Evolutionary conservation across 176 grass and related monocot genomes (phyloP), one percentile per base, ranked within the genome.

Genomic region (Oryza glaberrima): DNA sequence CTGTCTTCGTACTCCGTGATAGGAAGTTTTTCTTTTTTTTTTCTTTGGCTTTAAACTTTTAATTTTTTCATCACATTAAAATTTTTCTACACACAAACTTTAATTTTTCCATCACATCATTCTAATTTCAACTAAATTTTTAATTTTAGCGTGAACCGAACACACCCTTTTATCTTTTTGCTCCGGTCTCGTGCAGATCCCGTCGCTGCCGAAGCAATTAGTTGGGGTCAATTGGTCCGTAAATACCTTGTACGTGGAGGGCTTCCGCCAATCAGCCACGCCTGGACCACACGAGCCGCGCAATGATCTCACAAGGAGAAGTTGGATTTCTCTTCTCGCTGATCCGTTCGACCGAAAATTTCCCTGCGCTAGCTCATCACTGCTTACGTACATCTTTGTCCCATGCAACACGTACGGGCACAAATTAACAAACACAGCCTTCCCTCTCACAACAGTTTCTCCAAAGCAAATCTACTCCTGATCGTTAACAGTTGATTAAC

Each of bases 341-440:
- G 1, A 23, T 30, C 28, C 16, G 65, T 35, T 9, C 46, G 25
- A 4, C 83, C 5, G 10, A 82, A 66, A 67, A 2, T 8, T 60
- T 14, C 28, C 17, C 23, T 54, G 2, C 26, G 30, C 43, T 44
- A 10, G 43, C 12, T 49, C 89, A 76, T 90, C 84, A 87, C 75
- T 65, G 89, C 84, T 90, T 70, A 90, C 84, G 89, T 77, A 87
- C 51, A 69, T 19, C 13, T 14, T 47, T 63, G 76, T 74, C 81
- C 16, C 35, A 74, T 77, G 69, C 69, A 19, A 46, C 25, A 76
- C 36, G 28, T 15, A 67, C 23, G 26, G 3, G 64, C 32, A 16
- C 17, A 23, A 22, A 61, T 61, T 61, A 22, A 3, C 56, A 61
- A 61, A 22, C 2, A n/a, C 20, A 61, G 2, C 56, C 56, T 22